Base-by-base conservation (phyloP, 208 protist species). In the Leishmania amazonensis region DNA sequence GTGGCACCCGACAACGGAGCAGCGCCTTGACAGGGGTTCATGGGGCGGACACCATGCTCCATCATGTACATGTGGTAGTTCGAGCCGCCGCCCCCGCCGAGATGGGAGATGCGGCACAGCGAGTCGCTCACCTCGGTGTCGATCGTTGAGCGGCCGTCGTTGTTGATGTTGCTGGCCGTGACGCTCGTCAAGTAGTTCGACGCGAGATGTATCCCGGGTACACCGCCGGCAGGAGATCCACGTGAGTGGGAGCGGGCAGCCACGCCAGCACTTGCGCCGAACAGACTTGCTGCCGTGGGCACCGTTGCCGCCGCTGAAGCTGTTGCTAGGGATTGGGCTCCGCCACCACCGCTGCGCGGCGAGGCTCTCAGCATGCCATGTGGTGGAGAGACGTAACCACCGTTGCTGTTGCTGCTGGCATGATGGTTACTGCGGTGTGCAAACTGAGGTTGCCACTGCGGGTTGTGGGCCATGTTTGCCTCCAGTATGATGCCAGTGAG, bases 101-200 rank as follows among this genome's bases (percentile, higher is more conserved):
- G 64, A 74, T 85, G 70, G 62, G 76, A 81, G 38, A 90, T 76
- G 17, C 90, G 88, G 31, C 83, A 79, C 58, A 97, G 87, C 3
- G 91, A 94, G 79, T 95, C 88, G 60, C 86, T 89, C 71, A 97
- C 91, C 45, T 97, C 91, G 45, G 93, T 95, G 84, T 97, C 93
- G 71, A 97, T 97, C 4, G 91, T 97, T 74, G 82, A 89, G 40
- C 93, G 90, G 3, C 91, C 93, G 70, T 91, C 90, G 57, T 53
- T 84, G 68, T 65, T 83, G 68, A 24, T 76, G 81, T 73, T 74
- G 45, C 42, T 35, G 19, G 51, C 15, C 2, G 45, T 54, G 45
- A 58, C 74, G 68, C 76, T 67, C 53, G 76, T 60, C 47, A 81
- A 19, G 28, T 82, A 71, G 49, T 64, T 78, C n/a, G 80, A 75